Conservation (phyloP, 202 grass and related monocot genomes). For the Dendrocalamus latiflorus region DNA sequence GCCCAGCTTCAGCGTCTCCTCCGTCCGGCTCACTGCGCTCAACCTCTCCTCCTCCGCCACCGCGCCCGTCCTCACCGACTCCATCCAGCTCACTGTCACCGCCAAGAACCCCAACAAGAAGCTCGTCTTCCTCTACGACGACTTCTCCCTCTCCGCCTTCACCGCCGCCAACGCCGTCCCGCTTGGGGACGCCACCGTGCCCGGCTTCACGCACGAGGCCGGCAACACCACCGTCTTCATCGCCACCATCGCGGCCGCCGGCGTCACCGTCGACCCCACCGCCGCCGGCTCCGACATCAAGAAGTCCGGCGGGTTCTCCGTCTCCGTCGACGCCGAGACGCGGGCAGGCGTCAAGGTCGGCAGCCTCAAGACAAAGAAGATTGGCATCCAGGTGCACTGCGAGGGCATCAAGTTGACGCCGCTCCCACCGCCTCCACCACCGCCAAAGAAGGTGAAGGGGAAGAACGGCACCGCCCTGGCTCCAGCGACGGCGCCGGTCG, state of each 20-base stretch:
- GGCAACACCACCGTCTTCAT: too few species aligned
- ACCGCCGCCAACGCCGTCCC: constrained; percentile 41
- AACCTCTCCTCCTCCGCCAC: constrained; percentile 52
- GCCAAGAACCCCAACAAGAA: constrained; percentile 88
- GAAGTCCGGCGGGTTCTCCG: constrained; percentile 31
- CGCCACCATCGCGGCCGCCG: too few species aligned
- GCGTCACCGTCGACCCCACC: too few species aligned
- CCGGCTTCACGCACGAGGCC: too few species aligned
- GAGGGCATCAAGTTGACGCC: constrained; percentile 57
- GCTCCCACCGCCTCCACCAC: not conserved
- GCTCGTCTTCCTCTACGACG: constrained; percentile 68
- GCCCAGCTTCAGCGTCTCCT: constrained; percentile 61
- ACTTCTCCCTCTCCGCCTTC: constrained; percentile 42
- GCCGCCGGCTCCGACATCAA: too few species aligned
- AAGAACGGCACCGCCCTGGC: constrained; percentile 32
- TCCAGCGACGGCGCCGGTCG: not conserved
- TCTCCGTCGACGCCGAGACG: constrained; percentile 58
- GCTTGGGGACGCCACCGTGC: constrained; percentile 40
- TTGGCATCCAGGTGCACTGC: constrained; percentile 71
- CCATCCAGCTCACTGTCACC: constrained; percentile 47
- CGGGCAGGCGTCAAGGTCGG: too few species aligned
- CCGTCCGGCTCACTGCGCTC: constrained; percentile 42
- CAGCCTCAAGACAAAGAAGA: too few species aligned
- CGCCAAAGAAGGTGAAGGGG: constrained; percentile 29
- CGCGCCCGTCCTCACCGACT: constrained; percentile 39